Conservation (phyloP, 192 early-diverging fungal genomes). For the Podila verticillata region DNA sequence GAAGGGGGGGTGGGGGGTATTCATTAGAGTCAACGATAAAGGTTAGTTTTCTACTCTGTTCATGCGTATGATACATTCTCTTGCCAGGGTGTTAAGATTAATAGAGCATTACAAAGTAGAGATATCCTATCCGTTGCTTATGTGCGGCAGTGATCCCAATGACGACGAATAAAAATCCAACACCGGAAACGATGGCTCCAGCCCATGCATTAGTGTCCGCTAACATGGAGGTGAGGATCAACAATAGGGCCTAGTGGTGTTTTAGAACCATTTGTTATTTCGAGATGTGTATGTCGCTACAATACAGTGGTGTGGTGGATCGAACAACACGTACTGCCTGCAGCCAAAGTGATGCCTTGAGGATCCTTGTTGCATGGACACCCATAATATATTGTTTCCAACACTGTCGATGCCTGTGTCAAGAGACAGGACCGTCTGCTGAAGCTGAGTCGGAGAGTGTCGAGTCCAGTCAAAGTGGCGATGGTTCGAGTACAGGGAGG, state of each 20-base stretch:
- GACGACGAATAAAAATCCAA: slow-evolving; percentile 10
- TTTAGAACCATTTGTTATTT: neutral
- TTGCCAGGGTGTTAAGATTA: neutral
- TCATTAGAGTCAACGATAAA: neutral
- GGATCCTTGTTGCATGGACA: slow-evolving; percentile 5
- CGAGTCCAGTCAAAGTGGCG: neutral
- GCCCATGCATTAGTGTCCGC: slow-evolving; percentile 33
- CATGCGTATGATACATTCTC: neutral
- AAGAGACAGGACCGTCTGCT: neutral
- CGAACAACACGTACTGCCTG: slow-evolving; percentile 13
- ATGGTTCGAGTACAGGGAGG: neutral
- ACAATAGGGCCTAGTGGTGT: slow-evolving; percentile 8
- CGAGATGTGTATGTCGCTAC: too few relatives aligned
- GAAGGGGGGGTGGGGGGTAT: neutral
- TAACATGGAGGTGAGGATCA: slow-evolving; percentile 30
- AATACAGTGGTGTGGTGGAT: neutral
- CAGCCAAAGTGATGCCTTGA: slow-evolving; percentile 26
- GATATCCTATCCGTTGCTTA: slow-evolving; percentile 20
- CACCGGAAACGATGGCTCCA: slow-evolving; percentile 15
- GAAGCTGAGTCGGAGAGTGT: neutral
- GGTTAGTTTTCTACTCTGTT: neutral
- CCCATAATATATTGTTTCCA: slow-evolving; percentile 2
- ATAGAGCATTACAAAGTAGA: slow-evolving; percentile 14
- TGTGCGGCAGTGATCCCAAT: slow-evolving; percentile 29
- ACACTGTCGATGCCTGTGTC: too few relatives aligned